Evolutionary conservation across 2,329 filamentous ascomycete genomes (phyloP), one percentile per base, ranked within the genome.

Genomic region (Biscogniauxia marginata): DNA sequence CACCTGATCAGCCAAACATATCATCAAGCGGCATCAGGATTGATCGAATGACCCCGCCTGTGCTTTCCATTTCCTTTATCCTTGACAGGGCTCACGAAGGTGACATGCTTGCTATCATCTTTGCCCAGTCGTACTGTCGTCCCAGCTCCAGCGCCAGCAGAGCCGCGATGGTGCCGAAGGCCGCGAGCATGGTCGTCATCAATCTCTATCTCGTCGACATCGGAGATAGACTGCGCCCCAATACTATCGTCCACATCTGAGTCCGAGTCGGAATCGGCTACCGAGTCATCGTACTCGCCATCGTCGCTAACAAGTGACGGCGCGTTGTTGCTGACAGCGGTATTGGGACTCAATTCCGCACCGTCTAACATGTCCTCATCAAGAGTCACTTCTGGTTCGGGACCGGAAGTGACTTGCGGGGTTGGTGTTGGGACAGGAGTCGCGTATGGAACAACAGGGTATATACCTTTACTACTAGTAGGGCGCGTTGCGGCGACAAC

Each of bases 261-360:
- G 46, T 79, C 76, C 3, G 80, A 81, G 3, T 79, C 77, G 0
- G 84, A 88, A 47, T 79, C 81, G 57, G 85, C 84, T 55, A 88
- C 85, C 1, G 87, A 90, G 54, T 88, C 86, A 63, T 89, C 88
- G 66, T 89, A 90, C 69, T 91, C 89, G 64, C 88, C 87, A 67
- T 91, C 88, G 72, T 93, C 89, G 73, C 88, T 91, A 67, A 92
- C 88, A 49, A 93, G 79, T 65, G 88, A 91, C 20, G 89, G 89
- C 7, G 89, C 88, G 63, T 90, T 89, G 71, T 91, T 91, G 70
- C 87, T 89, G 50, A 87, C 79, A 46, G 86, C 74, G 0, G 87
- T 88, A 65, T 85, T 85, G 4, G 88, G 88, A 65, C 87, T 90
- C 55, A 90, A 73, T 53, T 89, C 84, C 48, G 79, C 77, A 53